Base-by-base conservation (phyloP, 148 eudicot genomes). In the Arbutus unedo region DNA sequence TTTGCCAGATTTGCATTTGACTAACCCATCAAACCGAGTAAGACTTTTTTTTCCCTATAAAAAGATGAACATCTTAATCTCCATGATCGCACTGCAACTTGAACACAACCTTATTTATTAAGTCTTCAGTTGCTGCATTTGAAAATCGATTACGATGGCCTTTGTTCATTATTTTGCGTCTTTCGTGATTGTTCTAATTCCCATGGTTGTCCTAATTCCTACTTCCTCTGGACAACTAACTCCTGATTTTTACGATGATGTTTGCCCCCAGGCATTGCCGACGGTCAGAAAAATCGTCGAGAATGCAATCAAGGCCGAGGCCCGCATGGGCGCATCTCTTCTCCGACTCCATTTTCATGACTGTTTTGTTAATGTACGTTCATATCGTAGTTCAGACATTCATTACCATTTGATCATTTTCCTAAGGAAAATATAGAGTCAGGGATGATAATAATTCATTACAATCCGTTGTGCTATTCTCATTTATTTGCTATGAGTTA, bases 281-380 rank as follows among this genome's bases (percentile, higher is more conserved):
- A 31, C 84, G 0, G 54, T 82, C 23, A 31, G 76, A 82, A 0
- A 8, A 53, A n/a, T 82, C 6, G 89, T 89, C 10, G 38, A 70
- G 23, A 74, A 74, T 13, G 93, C 91, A 13, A 79, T 90, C 21
- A 38, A 62, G 53, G 81, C 62, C 8, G 92, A 90, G 72, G 43
- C 89, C n/a, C 91, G 93, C 6, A 86, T 87, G 76, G 93, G 92
- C 11, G 93, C 93, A 0, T 90, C 92, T 5, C 80, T 91, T 19
- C 91, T 91, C 49, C 93, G 93, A 56, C 55, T 91, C 44, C 91
- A 88, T 75, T 91, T 91, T 83, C 93, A 91, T 83, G 92, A 90
- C 64, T 91, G 93, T 76, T 91, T 90, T 60, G 93, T 91, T 31
- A 87, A 91, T 72, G 92, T 91, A 83, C 84, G 87, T 76, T 44